A percentile compares a stretch with the other conserved stretches of the same genome.
Evolutionary conservation across 163 green algal genomes (phyloP).

Genomic region (Chlorella variabilis): DNA sequence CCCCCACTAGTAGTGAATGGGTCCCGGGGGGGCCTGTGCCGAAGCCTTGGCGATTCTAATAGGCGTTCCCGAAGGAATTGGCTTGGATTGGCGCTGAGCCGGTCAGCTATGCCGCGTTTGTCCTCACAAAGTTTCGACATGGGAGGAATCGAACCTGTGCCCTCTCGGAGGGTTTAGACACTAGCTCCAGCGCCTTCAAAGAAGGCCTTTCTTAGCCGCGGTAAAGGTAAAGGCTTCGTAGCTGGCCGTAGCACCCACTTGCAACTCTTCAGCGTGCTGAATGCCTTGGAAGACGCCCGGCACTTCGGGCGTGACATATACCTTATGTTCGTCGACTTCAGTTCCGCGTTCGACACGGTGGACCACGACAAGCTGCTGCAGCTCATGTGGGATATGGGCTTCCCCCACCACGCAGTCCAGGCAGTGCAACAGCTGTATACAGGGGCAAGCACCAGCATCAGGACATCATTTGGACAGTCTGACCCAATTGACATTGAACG

Average conservation of each 20-base stretch:
- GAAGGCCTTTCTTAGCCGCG: too few species aligned
- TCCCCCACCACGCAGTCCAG: slow-evolving; percentile 45
- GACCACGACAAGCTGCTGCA: slow-evolving; percentile 55
- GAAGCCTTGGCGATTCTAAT: too few species aligned
- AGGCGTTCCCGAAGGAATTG: too few species aligned
- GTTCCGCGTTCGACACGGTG: slow-evolving; percentile 57
- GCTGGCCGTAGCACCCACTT: slow-evolving; percentile 18
- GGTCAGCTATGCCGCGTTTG: too few species aligned
- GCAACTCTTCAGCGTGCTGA: slow-evolving; percentile 27
- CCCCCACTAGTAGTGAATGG: too few species aligned
- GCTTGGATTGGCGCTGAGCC: too few species aligned
- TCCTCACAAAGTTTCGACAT: too few species aligned
- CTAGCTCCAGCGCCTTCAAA: too few species aligned
- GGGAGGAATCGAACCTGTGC: too few species aligned
- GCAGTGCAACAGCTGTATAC: slow-evolving; percentile 54
- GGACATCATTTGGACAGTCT: slow-evolving; percentile 24
- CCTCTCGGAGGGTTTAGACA: too few species aligned
- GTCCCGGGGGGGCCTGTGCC: too few species aligned
- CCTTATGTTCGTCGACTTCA: slow-evolving; percentile 43
- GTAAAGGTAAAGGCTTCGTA: too few species aligned
- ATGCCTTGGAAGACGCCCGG: slow-evolving; percentile 40
- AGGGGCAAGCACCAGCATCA: slow-evolving; percentile 26
- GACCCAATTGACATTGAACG: slow-evolving; percentile 40
- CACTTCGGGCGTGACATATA: slow-evolving; percentile 32
- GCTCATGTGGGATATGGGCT: slow-evolving; percentile 57